phyloP scores from a whole-genome alignment of 331 rosid genomes.

The Malus hybrid region DNA sequence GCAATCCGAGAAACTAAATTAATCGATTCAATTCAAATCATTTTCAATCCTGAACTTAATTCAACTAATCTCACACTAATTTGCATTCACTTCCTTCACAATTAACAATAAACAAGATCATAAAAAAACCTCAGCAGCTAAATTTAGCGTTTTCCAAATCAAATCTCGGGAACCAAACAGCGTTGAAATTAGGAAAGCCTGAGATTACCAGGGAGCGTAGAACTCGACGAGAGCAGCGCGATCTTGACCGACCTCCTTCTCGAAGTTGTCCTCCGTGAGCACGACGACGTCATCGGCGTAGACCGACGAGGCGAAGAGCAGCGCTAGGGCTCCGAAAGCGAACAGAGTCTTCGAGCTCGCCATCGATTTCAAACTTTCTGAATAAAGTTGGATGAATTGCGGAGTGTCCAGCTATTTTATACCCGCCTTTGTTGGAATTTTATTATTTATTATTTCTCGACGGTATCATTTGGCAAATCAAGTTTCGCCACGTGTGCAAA shows the following conservation, averaged over 20 bases:
- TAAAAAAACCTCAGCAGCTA: neutral
- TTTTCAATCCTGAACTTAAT: neutral
- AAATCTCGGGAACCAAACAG: neutral
- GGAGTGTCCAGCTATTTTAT: neutral
- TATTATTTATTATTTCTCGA: too few relatives aligned
- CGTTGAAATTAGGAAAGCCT: neutral
- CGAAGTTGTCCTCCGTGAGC: slow-evolving; percentile 54
- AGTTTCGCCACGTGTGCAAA: too few relatives aligned
- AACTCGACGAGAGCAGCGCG: slow-evolving; percentile 78
- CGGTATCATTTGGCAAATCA: too few relatives aligned
- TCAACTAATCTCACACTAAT: neutral
- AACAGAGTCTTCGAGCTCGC: slow-evolving; percentile 23
- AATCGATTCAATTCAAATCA: neutral
- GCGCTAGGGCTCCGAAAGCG: slow-evolving; percentile 28
- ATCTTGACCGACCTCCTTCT: slow-evolving; percentile 78
- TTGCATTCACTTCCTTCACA: neutral
- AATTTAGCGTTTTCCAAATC: neutral
- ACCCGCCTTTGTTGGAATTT: neutral
- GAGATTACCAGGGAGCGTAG: slow-evolving; percentile 79
- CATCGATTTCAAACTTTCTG: slow-evolving; percentile 27
- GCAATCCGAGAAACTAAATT: neutral
- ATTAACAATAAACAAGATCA: neutral
- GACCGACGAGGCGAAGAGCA: slow-evolving; percentile 38
- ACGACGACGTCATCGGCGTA: slow-evolving; percentile 65
- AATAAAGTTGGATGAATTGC: neutral